Evolutionary conservation across 1,284 basidiomycete species (phyloP), one percentile per base, ranked within the genome.

Genomic region (Tilletia caries): DNA sequence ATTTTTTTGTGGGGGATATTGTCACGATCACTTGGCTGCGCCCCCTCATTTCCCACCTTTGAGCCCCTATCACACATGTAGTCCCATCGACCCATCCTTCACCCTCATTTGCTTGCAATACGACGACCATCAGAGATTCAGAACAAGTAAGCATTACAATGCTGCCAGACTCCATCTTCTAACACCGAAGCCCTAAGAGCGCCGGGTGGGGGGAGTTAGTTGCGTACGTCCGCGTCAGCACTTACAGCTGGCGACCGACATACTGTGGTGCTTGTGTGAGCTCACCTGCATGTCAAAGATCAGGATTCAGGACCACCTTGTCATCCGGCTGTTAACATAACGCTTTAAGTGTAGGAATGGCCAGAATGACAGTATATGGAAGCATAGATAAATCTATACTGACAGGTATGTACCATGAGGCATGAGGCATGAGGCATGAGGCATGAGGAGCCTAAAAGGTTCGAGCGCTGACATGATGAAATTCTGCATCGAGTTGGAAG

Each of bases 401-500:
- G 15, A 62, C 58, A 29, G 79, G 78, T n/a, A n/a, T n/a, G n/a
- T n/a, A n/a, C n/a, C n/a, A n/a, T n/a, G n/a, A n/a, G n/a, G n/a
- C n/a, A n/a, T n/a, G n/a, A n/a, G n/a, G n/a, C n/a, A n/a, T n/a
- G n/a, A n/a, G n/a, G n/a, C n/a, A n/a, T n/a, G n/a, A 41, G 78
- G 71, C 65, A 84, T 80, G 18, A 84, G 74, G 34, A 79, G 76
- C 3, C 84, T 75, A 70, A 82, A 79, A 8, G 77, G 78, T 71
- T 84, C 84, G 76, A 84, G 83, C 70, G 81, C 71, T 50, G 65
- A 81, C 52, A 54, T 10, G 25, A 54, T 73, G 67, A 83, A 84
- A 70, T 82, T 82, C 71, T 80, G 79, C 73, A 85, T 79, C n/a
- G 83, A 80, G 10, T 80, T 79, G 13, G 78, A 73, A 1, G 83